Conservation (phyloP, 805 yeast genomes). For the Candida jianshihensis region DNA sequence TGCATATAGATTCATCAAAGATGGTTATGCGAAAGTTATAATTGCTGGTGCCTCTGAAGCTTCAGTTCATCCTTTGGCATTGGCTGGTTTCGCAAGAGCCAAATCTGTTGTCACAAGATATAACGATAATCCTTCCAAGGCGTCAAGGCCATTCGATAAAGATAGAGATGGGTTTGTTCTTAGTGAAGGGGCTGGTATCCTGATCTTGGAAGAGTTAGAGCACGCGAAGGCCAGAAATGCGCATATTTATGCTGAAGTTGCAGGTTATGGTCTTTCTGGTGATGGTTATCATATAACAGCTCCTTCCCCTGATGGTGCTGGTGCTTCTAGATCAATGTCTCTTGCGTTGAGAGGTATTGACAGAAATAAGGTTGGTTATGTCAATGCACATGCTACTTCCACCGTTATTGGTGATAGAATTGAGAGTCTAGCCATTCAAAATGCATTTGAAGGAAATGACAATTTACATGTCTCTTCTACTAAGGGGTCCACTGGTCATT, state of each 20-base stretch:
- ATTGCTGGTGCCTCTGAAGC: conserved; percentile 95
- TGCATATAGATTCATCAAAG: conserved; percentile 71
- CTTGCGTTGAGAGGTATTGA: conserved; percentile 52
- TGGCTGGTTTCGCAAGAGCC: conserved; percentile 90
- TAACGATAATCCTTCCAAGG: conserved; percentile 53
- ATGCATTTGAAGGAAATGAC: conserved; percentile 36
- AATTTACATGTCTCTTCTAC: conserved; percentile 63
- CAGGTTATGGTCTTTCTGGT: conserved; percentile 86
- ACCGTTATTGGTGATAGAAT: conserved; percentile 86
- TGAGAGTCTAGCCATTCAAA: conserved; percentile 68
- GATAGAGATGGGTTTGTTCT: conserved; percentile 81
- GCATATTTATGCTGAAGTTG: conserved; percentile 69
- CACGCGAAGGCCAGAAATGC: conserved; percentile 66
- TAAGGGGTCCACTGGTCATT: conserved; percentile 90
- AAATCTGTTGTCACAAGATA: conserved; percentile 63
- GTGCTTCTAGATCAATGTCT: conserved; percentile 78
- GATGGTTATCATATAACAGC: conserved; percentile 94
- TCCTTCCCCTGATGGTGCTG: conserved; percentile 75
- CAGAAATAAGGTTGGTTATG: conserved; percentile 53
- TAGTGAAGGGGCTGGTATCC: conserved; percentile 86
- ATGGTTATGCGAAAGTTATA: conserved; percentile 80
- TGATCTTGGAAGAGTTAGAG: conserved; percentile 69
- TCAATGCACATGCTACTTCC: conserved; percentile 97
- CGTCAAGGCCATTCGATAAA: conserved; percentile 85
- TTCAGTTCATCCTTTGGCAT: conserved; percentile 74